Evolutionary conservation across 2,329 filamentous ascomycete species (phyloP), one percentile per base, ranked within the genome.

Genomic region (Neocatenulostroma microsporum): DNA sequence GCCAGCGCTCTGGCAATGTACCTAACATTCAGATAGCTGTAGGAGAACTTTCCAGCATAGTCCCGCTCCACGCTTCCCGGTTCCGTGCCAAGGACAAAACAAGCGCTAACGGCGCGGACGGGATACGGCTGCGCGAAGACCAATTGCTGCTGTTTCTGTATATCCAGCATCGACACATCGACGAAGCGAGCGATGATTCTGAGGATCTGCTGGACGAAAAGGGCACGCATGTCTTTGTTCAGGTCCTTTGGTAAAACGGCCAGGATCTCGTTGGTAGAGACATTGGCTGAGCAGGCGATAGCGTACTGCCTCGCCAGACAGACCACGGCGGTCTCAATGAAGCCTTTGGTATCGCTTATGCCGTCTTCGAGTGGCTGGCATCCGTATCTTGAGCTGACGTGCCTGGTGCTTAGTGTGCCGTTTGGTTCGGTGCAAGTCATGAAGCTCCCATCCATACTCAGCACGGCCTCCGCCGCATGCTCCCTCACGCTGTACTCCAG

Each of bases 81-180:
- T 28, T 70, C 72, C 55, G 83, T 88, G 3, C 83, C 84, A 8
- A 95, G 66, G 35, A 84, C 79, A 39, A 84, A 80, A 54, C 93
- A 78, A 19, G 91, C 76, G 51, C 84, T 84, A 10, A 95, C 68
- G 39, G 79, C 84, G 38, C 84, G 72, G 42, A 86, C 82, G 30
- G 95, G 72, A 23, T 78, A 70, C 3, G 71, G 68, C 51, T 91
- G 88, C 41, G 80, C 71, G 45, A 91, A 74, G 21, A 94, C 66
- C 40, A 79, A 71, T 55, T 62, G 30, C 35, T 49, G 62, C 47
- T 50, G 45, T 42, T 89, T 80, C 48, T 82, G 76, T 29, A 76
- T 73, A 2, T 76, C 67, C 42, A 94, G 84, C 32, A 84, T 74
- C 0, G 85, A 82, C 54, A 88, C 93, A 62, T 96, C 89, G 35